phyloP scores from a whole-genome alignment of 805 yeast species.

The Yarrowia keelungensis region DNA sequence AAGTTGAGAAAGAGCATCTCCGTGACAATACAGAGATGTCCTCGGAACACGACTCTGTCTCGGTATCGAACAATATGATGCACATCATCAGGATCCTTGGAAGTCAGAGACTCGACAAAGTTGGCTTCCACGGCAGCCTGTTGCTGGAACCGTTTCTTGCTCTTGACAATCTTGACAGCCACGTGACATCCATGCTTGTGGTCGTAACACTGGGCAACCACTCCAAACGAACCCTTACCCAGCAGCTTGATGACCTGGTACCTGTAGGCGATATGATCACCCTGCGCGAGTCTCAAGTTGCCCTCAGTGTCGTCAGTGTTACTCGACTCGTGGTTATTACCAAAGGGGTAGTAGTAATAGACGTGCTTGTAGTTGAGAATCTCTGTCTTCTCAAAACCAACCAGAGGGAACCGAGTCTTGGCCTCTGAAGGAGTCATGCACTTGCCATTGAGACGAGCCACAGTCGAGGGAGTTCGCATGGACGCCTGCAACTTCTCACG shows the following conservation, averaged over 20 bases:
- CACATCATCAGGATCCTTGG: constrained; percentile 48
- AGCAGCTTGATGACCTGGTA: constrained; percentile 65
- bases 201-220: constrained; percentile 72
- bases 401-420: constrained; percentile 64
- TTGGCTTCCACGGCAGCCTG: constrained; percentile 83
- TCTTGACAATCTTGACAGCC: constrained; percentile 81
- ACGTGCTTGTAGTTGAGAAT: constrained; percentile 42
- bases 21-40: constrained; percentile 81
- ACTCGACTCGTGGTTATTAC: constrained; percentile 62
- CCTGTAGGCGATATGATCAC: constrained; percentile 79
- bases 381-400: constrained; percentile 57
- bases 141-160: constrained; percentile 72
- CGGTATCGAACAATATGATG: constrained; percentile 59
- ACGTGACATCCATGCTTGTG: constrained; percentile 63
- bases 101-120: constrained; percentile 60
- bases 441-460: constrained; percentile 43
- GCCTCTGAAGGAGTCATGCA: constrained; percentile 41
- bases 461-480: constrained; percentile 35
- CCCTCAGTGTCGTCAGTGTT: constrained; percentile 67
- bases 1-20: constrained; percentile 74
- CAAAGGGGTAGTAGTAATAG: constrained; percentile 43
- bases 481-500: constrained; percentile 38
- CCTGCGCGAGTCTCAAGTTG: constrained; percentile 60
- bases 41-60: constrained; percentile 78
- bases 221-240: constrained; percentile 86